A percentile compares a stretch with the other conserved stretches of the same genome.
phyloP scores from a whole-genome alignment of 768 basidiomycete genomes.

The Phaeotremella fagi region DNA sequence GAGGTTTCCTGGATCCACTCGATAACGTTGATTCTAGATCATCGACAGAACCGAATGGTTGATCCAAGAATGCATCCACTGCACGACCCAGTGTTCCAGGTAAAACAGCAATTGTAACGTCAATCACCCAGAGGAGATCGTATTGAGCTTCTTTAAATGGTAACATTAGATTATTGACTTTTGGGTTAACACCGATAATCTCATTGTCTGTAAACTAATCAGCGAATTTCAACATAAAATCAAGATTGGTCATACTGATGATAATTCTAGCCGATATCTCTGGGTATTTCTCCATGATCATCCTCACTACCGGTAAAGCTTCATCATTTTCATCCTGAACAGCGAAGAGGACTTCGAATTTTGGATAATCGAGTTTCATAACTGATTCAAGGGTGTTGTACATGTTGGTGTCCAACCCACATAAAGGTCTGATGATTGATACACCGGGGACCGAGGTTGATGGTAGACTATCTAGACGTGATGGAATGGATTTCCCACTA shows the following conservation, averaged over 20 bases:
- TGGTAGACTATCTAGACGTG: conserved; percentile 57
- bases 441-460: conserved; percentile 66
- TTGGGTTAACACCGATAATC: conserved; percentile 85
- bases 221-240: no score
- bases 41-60: conserved; percentile 10
- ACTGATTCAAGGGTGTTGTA: conserved; percentile 94
- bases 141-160: conserved; percentile 74
- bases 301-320: conserved; percentile 74
- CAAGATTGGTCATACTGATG: conserved; percentile 56
- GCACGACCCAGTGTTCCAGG: conserved; percentile 76
- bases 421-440: conserved; percentile 86
- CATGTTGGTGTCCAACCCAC: conserved; percentile 90
- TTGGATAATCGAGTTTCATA: conserved; percentile 84
- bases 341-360: conserved; percentile 84
- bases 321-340: conserved; percentile 86
- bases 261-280: conserved; percentile 66
- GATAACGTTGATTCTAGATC: conserved; percentile 33
- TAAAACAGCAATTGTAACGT: conserved; percentile 83
- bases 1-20: conserved; percentile 25
- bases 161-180: conserved; percentile 90
- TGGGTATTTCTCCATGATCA: conserved; percentile 74
- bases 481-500: conserved; percentile 58
- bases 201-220: conserved; percentile 60
- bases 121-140: conserved; percentile 93
- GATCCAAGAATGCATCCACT: conserved; percentile 61